Base-by-base conservation (phyloP, 2,329 filamentous ascomycete species). In the Hansfordia pulvinata region DNA sequence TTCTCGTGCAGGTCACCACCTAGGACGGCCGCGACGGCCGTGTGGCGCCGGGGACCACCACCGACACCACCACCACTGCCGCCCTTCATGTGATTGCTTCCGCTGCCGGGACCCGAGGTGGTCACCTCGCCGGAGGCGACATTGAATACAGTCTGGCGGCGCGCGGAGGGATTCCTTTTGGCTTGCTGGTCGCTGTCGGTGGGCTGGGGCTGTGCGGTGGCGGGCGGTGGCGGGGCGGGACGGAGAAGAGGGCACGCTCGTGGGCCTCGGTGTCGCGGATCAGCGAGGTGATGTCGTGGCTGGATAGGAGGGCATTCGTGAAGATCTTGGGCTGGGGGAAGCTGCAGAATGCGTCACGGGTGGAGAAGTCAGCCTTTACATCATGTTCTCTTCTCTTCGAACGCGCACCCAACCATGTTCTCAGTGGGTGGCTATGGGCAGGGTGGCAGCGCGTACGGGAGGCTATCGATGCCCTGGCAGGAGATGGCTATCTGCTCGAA, bases 181-280 rank as follows among this genome's bases (percentile, higher is more conserved):
- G 14, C 4, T 16, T 53, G 37, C 17, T 51, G 46, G 6, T 16
- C 53, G 37, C 17, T 51, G 46, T 44, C 57, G 50, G 56, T 63
- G 37, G 51, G 61, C 66, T 35, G 49, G 60, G 30, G 41, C 52
- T 48, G 62, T 50, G 46, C 59, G 35, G 44, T 53, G 26, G 43
- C 57, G 20, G 45, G 65, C 4, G 64, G 62, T 5, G 57, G 64
- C 1, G 80, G 71, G 81, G 74, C 1, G 88, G 85, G 1, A 93
- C 76, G 19, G 88, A 92, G 60, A 96, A 98, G 11, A 98, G 72
- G 6, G 88, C 88, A 43, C 86, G 79, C 52, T 98, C 90, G 56
- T 96, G 88, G 13, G 79, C 60, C 53, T 98, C 90, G 4, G 88
- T 94, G 50, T 98, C 90, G 33, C 90, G 81, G 44, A 98, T 94